Percentiles rank a stretch among this genome's conserved stretches.
These are phyloP conservation scores for Omphalotus olearius DNA, from an alignment of 1,284 basidiomycete genomes.

Conservation along the genomic window DNA sequence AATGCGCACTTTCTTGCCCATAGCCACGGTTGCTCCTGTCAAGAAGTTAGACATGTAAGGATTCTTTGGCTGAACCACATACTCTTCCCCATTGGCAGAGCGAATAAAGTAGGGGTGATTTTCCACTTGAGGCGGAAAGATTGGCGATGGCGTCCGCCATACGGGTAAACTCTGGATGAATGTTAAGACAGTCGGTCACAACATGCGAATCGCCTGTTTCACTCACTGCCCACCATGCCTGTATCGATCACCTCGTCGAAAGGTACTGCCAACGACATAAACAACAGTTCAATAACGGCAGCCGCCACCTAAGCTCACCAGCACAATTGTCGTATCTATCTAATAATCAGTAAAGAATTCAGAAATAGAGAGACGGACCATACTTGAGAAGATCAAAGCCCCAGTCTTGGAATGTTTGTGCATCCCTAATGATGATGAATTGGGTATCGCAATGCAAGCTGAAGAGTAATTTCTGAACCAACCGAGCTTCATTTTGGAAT, in stretches of 20 bases:
- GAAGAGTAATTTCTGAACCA: conserved; percentile 3
- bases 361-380: conserved; percentile 16
- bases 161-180: conserved; percentile 38
- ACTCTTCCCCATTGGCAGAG: conserved; percentile 59
- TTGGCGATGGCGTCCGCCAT: conserved; percentile 51
- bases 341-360: background rate
- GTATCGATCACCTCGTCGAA: conserved; percentile 48
- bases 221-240: conserved; percentile 54
- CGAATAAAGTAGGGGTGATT: conserved; percentile 44
- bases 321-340: conserved; percentile 58
- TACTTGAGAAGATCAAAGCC: conserved; percentile 59
- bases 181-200: conserved; percentile 2
- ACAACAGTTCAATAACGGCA: background rate
- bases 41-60: conserved; percentile 1
- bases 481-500: conserved; percentile 41
- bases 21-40: conserved; percentile 53
- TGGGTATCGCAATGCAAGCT: background rate
- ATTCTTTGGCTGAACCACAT: conserved; percentile 18
- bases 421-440: conserved; percentile 31
- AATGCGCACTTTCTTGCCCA: conserved; percentile 37
- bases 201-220: background rate
- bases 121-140: conserved; percentile 36
- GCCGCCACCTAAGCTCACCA: conserved; percentile 23
- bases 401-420: conserved; percentile 49
- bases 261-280: conserved; percentile 32